Evolutionary conservation across 371 early-diverging fungal genomes (phyloP).

Genomic region (Mortierella sp.): DNA sequence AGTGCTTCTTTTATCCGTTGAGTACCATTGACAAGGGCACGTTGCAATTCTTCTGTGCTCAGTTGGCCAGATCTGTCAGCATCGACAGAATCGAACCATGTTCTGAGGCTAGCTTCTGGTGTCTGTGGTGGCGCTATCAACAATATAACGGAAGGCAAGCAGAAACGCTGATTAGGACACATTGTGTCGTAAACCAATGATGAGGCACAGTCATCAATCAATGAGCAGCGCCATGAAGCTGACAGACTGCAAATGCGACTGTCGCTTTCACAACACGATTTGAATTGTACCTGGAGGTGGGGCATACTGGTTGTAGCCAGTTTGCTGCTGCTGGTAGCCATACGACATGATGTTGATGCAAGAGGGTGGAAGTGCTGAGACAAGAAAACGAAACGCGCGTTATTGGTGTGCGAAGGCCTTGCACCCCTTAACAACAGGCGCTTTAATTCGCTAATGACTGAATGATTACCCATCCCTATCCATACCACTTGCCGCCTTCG

Average conservation of each 20-base stretch:
- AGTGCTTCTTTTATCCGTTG: not conserved
- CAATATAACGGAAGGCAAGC: too few relatives aligned
- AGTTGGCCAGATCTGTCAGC: conserved; percentile 65
- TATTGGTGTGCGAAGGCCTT: not conserved
- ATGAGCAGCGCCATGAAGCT: too few relatives aligned
- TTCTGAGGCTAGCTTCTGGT: conserved; percentile 17
- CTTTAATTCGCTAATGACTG: not conserved
- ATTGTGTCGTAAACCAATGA: too few relatives aligned
- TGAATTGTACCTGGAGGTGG: too few relatives aligned
- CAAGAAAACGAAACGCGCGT: not conserved
- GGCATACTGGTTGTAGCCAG: conserved; percentile 18
- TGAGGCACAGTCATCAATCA: too few relatives aligned
- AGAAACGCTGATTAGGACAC: too few relatives aligned
- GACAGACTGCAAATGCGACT: too few relatives aligned
- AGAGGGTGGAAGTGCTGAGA: conserved; percentile 9
- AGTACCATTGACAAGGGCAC: conserved; percentile 69
- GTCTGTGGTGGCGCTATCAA: conserved; percentile 26
- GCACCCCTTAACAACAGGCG: not conserved
- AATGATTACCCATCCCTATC: conserved; percentile 16
- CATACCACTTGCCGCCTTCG: conserved; percentile 59
- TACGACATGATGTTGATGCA: not conserved
- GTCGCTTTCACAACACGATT: too few relatives aligned
- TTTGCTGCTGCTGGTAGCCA: conserved; percentile 15
- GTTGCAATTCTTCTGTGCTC: conserved; percentile 69
- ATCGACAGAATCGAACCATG: conserved; percentile 84